A percentile compares a stretch with the other conserved stretches of the same genome.
Conservation (phyloP, 73 alveolate genomes). For the Paramecium octaurelia region DNA sequence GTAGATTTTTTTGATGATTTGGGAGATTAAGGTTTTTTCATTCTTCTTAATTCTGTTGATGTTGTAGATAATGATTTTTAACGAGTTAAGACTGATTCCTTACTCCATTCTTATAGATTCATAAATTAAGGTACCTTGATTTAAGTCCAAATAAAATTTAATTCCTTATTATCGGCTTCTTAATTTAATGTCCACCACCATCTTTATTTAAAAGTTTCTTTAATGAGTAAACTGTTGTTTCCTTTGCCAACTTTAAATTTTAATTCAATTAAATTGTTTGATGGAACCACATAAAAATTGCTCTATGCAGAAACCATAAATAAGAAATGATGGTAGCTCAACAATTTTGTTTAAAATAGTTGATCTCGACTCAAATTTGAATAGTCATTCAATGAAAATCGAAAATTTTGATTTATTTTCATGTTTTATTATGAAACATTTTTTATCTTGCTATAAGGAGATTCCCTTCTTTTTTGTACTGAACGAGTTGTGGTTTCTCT, state of each 20-base stretch:
- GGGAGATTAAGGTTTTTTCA: neutral
- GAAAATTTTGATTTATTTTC: neutral
- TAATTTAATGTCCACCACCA: conserved; percentile 45
- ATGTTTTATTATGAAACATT: neutral
- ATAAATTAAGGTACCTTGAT: neutral
- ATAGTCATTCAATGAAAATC: conserved; percentile 10
- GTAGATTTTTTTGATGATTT: neutral
- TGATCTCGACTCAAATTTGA: neutral
- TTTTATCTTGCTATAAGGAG: neutral
- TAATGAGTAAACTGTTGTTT: neutral
- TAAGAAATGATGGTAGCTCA: conserved; percentile 1
- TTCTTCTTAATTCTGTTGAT: neutral
- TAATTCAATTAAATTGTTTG: neutral
- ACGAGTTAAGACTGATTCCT: neutral
- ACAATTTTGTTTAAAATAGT: neutral
- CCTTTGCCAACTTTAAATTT: conserved; percentile 40
- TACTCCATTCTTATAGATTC: neutral
- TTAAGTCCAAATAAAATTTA: conserved; percentile 41
- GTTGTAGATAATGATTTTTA: neutral
- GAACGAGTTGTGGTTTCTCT: neutral
- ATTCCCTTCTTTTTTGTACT: neutral
- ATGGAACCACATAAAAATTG: neutral
- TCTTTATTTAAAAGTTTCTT: conserved; percentile 24
- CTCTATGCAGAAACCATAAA: neutral
- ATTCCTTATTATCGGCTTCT: neutral